Evolutionary conservation across 495 filamentous ascomycete species (phyloP), one percentile per base, ranked within the genome.

Genomic region (Hypomontagnella submonticulosa): DNA sequence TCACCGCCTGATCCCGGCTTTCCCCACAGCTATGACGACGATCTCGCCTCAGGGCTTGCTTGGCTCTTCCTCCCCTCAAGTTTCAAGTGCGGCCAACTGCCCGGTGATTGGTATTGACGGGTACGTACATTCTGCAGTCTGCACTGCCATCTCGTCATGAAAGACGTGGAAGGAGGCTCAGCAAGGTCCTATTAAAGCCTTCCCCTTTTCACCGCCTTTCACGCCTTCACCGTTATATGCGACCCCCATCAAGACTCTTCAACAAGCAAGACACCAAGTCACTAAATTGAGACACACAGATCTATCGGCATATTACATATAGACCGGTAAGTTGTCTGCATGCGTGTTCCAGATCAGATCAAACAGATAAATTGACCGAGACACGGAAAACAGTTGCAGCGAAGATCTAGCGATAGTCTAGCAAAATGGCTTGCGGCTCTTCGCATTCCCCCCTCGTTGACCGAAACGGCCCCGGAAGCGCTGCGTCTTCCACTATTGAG

Each of bases 401-500:
- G 23, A 3, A 27, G 23, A 27, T 27, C 23, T 27, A 27, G 23
- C 23, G 23, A 27, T 27, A 27, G 23, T 27, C 23, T 20, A 49
- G 16, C 18, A 44, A 56, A 43, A 76, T 76, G 74, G 72, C 70
- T 37, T 73, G 66, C 43, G 30, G 56, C 15, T 71, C 72, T 10
- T 61, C 63, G 2, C 54, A 61, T 15, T 41, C 54, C n/a, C 12
- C 36, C 8, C 63, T 68, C 23, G 66, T 74, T 43, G 58, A 76
- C 63, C 63, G 55, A 0, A 80, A 80, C 61, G 75, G 75, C 19
- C 77, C 75, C 7, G 77, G 79, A 42, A 77, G 73, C 32, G 65
- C 72, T 20, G 77, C 79, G 8, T 60, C 73, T 16, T 77, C 74
- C 10, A 79, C 73, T 16, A 72, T 79, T 59, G 72, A 70, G 50